Base-by-base conservation (phyloP, 495 filamentous ascomycete species). In the Aspergillus heteromorphus region DNA sequence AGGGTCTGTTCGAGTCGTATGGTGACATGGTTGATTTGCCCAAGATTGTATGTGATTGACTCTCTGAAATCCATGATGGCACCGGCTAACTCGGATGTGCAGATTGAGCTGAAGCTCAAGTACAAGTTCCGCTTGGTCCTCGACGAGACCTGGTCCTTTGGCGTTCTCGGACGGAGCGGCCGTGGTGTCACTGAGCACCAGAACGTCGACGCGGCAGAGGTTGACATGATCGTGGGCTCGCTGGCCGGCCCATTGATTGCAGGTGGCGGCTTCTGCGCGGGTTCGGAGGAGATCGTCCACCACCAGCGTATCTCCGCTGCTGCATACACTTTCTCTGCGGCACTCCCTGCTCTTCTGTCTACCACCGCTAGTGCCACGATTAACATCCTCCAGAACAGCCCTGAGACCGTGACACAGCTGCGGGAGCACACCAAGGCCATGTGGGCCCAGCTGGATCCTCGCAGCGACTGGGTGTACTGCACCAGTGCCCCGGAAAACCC, bases 41-140 rank as follows among this genome's bases (percentile, higher is more conserved):
- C 4, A 88, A 83, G 62, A 80, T 97, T 59, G 88, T 95, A 76
- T 64, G 87, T 75, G 17, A 9, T 27, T 54, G 18, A 11, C 50
- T 2, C 8, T 20, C 16, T 4, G 2, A 13, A 40, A 52, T 1
- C 34, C 1, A 1, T 14, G 34, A 4, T 45, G 54, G 38, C 51
- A 47, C 21, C 14, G 36, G 47, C 34, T 48, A 38, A 48, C 38
- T 20, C 10, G 56, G 38, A 13, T 20, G n/a, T 43, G 10, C 11
- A 91, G 87, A 80, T 97, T 29, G 95, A 96, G 63, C 78, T 97
- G 59, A 93, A 95, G 69, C 81, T 89, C 55, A 86, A 87, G 63
- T 96, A 96, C 79, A 98, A 96, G 74, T 97, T 96, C 78, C 91
- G 93, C 57, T 79, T 98, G 29, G 95, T 97, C 54, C 85, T 98